Evolutionary conservation across 148 eudicot genomes (phyloP), one percentile per base, ranked within the genome.

Genomic region (Amaranthus palmeri): DNA sequence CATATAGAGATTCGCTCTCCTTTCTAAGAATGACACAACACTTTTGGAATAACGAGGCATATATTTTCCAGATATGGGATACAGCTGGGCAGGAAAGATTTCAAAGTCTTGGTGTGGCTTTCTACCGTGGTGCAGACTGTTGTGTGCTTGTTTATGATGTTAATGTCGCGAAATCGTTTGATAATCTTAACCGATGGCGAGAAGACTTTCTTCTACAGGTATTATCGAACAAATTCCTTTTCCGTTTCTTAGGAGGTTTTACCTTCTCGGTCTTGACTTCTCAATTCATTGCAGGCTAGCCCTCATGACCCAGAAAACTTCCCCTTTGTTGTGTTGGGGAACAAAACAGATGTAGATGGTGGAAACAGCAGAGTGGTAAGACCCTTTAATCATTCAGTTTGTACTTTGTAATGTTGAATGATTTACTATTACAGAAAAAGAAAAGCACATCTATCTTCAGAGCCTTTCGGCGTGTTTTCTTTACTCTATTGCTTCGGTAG

Each of bases 71-170:
- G 96, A 90, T 90, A 79, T 90, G 92, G 96, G 96, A 90, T 69
- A 90, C 96, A 10, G 96, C 96, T 52, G 92, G 96, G 47, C 96
- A 91, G 80, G 96, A 91, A 77, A 80, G 96, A 75, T 90, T 90
- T 73, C 96, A 90, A 68, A 90, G 96, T 80, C 88, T 90, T 64
- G 90, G 96, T 45, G 96, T 90, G 6, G 92, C 96, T 15, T 90
- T 90, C 65, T 90, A 90, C 62, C 86, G 96, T 61, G 96, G 96
- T 14, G 96, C 96, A 15, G 96, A 90, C 73, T 90, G 92, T 67
- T 90, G 96, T 80, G 88, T 90, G 45, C 87, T 90, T 41, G 92
- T 88, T 25, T 83, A 85, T 73, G 96, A 90, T 76, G 96, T 90
- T 43, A 91, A 91, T 72, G 93, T 91, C 45, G 78, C 71, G 83